phyloP scores from a whole-genome alignment of 805 yeast species.

The Metschnikowia drakensbergensis region DNA sequence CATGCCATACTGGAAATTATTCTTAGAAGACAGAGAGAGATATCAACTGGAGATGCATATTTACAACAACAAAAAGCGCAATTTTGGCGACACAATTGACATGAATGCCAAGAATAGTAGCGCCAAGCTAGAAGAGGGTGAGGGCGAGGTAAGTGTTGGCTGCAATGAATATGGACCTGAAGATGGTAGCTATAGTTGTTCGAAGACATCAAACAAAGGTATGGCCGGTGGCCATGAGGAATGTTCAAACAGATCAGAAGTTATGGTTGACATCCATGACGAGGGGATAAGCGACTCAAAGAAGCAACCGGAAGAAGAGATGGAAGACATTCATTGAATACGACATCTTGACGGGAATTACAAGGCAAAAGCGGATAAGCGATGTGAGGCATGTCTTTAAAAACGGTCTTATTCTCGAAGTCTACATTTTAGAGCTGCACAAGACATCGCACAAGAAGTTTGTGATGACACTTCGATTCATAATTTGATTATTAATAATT shows the following conservation, averaged over 20 bases:
- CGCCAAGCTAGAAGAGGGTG: neutral
- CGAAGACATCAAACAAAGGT: neutral
- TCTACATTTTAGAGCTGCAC: neutral
- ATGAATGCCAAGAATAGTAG: neutral
- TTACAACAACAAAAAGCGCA: slow-evolving; percentile 28
- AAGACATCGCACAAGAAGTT: neutral
- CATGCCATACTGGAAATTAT: slow-evolving; percentile 68
- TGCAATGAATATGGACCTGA: neutral
- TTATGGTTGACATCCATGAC: neutral
- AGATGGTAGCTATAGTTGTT: neutral
- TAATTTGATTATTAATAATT: neutral
- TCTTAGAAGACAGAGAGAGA: slow-evolving; percentile 73
- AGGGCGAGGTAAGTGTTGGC: neutral
- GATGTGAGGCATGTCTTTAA: neutral
- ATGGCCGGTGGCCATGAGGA: neutral
- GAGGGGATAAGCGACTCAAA: neutral
- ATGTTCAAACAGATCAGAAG: neutral
- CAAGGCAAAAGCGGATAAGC: neutral
- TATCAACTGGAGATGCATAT: slow-evolving; percentile 69
- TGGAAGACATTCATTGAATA: neutral
- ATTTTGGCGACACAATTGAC: slow-evolving; percentile 3
- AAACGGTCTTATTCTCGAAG: neutral
- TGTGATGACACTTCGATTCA: neutral
- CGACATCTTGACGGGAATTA: neutral
- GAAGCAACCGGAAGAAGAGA: neutral